Conservation (phyloP, 257 asterid genomes). For the Ligustrum vulgare region DNA sequence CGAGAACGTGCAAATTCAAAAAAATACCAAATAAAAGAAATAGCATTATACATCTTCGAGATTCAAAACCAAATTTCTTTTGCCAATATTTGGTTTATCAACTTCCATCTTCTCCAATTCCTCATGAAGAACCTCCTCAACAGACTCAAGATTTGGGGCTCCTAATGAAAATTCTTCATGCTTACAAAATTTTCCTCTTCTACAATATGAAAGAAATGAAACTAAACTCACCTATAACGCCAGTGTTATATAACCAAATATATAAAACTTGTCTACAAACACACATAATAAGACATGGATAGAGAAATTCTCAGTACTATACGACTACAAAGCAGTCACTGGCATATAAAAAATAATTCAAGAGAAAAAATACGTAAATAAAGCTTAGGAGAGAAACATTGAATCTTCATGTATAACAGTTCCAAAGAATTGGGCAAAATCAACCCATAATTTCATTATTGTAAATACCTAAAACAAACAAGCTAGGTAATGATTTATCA, state of each 20-base stretch:
- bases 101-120: conserved; percentile 45
- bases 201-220: conserved; percentile 26
- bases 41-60: conserved; percentile 45
- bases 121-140: conserved; percentile 52
- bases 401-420: neutral
- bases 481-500: neutral
- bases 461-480: neutral
- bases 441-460: neutral
- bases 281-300: neutral
- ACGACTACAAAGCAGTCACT: neutral
- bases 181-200: conserved; percentile 69
- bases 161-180: conserved; percentile 54
- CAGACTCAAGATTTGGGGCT: conserved; percentile 43
- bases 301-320: neutral
- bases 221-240: neutral
- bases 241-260: neutral
- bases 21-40: conserved; percentile 1
- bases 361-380: conserved; percentile 9
- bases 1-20: neutral
- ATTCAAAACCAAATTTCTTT: conserved; percentile 38
- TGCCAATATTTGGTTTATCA: conserved; percentile 37
- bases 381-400: neutral
- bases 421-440: neutral
- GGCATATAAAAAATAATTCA: conserved; percentile 12
- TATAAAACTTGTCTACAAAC: conserved; percentile 1